Evolutionary conservation across 2,329 filamentous ascomycete genomes (phyloP), one percentile per base, ranked within the genome.

Genomic region (Sporothrix brunneoviolacea): DNA sequence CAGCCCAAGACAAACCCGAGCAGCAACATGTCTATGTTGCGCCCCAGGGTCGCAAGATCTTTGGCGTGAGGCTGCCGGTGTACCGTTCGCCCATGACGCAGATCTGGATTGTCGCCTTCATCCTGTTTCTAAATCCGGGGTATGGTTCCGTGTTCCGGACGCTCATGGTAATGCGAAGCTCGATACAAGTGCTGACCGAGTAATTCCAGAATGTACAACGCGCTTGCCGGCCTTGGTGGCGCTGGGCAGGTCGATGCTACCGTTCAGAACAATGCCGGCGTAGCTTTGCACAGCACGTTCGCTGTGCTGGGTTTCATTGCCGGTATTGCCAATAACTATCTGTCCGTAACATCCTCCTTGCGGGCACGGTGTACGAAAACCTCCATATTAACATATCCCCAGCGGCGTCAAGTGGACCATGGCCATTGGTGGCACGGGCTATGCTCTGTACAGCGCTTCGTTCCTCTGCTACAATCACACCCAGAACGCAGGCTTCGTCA

Each of bases 41-140:
- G 4, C 45, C 47, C 72, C 80, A 76, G 60, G 71, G 74, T 40
- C 62, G 79, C 60, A 75, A 71, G 51, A 54, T 88, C 51, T 74
- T 76, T n/a, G 69, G 70, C 44, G 67, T 69, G 52, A 73, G 74
- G 55, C 53, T 84, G 10, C 87, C 52, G 8, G 33, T 81, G 74
- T 90, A 85, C 65, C 85, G 85, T 21, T 87, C 84, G 50, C 86
- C 86, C 9, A 79, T 81, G 61, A 67, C 81, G 44, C 86, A 90
- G 68, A 74, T 90, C 37, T 60, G 84, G 55, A 76, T 89, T 71
- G 83, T 90, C 51, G 74, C 81, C 13, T 45, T 48, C 10, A 54
- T 54, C 16, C 28, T 54, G 16, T 54, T 54, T 43, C 50, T 52
- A 16, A 52, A 52, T 16, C 48, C 48, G 13, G 50, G 51, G 51